Evolutionary conservation across 176 grass and related monocot genomes (phyloP), one percentile per base, ranked within the genome.

Genomic region (Raddia guianensis): DNA sequence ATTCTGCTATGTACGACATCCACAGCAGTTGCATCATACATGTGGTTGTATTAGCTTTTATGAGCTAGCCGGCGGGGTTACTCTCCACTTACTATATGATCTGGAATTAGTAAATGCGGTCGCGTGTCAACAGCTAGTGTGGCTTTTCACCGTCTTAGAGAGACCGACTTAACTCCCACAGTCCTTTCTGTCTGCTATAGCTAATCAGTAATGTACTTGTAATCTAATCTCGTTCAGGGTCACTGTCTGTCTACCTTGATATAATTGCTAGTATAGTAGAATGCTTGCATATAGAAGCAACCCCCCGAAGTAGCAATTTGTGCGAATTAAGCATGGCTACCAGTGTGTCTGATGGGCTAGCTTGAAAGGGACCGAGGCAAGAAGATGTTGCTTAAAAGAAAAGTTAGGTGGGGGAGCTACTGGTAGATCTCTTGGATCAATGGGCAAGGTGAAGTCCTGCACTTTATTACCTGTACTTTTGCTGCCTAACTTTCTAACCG

Each of bases 281-380:
- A 59, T 78, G 32, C 48, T 45, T 83, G 66, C 11, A 82, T 56
- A 73, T 6, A 57, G n/a, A 88, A 73, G 67, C 43, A 73, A 78
- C 53, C 7, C 52, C 57, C 66, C 63, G 34, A 71, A 63, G 53
- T 13, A 12, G 15, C 13, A 72, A 54, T 63, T 79, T 64, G 48
- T 49, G 2, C 42, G 20, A 50, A 49, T 32, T 72, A 42, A 61
- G 53, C 14, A 9, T 40, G 46, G 70, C 27, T 34, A 51, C 13
- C 66, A 8, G 44, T 42, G 46, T 49, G 47, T 70, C 52, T 69
- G 63, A 61, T 68, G 54, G 27, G 49, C 5, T 46, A 57, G 19
- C 37, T 15, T 78, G 55, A n/a, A 16, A 65, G 18, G 15, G 72
- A 3, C 9, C 20, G 4, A 50, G 69, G 32, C 10, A 37, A 15